Evolutionary conservation across 2,329 filamentous ascomycete genomes (phyloP), one percentile per base, ranked within the genome.

Genomic region (Talaromyces verruculosus): DNA sequence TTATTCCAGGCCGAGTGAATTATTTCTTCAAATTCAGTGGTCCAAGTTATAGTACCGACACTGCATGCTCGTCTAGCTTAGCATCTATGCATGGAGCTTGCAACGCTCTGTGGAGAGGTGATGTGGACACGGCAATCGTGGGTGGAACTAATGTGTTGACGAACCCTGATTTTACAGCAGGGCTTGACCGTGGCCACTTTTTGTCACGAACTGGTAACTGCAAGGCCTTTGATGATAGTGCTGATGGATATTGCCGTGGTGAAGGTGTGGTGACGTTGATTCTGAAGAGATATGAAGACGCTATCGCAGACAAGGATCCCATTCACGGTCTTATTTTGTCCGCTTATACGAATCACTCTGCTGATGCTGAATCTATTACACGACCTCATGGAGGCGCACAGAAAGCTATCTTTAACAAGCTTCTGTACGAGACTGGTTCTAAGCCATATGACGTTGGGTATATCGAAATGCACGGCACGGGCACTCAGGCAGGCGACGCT

Each of bases 401-500:
- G 76, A 87, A 91, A 17, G 82, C 85, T 58, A 80, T 94, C 13
- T 94, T 39, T 39, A 39, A 39, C 13, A 39, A 39, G 11, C 37
- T 39, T 15, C 37, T 39, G 17, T 39, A 39, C 37, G 37, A 39
- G 15, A 39, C 37, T 39, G 37, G 37, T 5, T 39, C 37, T 3
- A 39, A 39, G 37, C 37, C 37, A 15, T 39, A 39, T 39, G 37
- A 39, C 13, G 37, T 39, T 39, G 37, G 37, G 5, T 39, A 39
- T 39, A 39, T 39, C 13, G 37, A 39, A 39, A 39, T 39, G 37
- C 37, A 39, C 76, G 92, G 91, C 15, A 96, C 92, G 2, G 92
- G 92, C 35, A 96, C 91, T 0, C 91, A 95, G 76, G 91, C 90
- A 39, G 92, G 91, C 68, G 92, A 96, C 73, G 89, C 88, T 6